phyloP scores from a whole-genome alignment of 768 basidiomycete genomes.

The Hygrophoropsis aurantiaca region DNA sequence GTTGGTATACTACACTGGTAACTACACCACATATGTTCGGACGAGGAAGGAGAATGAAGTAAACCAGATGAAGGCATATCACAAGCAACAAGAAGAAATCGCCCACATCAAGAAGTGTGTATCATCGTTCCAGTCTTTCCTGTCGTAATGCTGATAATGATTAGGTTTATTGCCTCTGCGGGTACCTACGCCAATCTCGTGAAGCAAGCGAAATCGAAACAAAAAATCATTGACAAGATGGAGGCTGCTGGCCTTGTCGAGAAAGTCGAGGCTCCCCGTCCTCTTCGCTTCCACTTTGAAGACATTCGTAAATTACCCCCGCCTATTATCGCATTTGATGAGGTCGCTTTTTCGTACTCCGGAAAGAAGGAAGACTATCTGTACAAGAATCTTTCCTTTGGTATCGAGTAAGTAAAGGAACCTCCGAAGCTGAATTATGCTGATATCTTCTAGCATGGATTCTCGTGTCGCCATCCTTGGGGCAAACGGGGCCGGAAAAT shows the following conservation, averaged over 20 bases:
- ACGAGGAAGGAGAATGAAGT: slow-evolving; percentile 97
- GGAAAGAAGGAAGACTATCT: slow-evolving; percentile 86
- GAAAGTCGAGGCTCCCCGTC: slow-evolving; percentile 74
- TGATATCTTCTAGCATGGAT: slow-evolving; percentile 65
- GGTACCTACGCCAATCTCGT: slow-evolving; percentile 99
- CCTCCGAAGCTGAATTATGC: slow-evolving; percentile 6
- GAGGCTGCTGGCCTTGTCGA: slow-evolving; percentile 97
- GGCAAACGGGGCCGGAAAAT: slow-evolving; percentile 94
- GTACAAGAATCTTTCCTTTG: slow-evolving; percentile 88
- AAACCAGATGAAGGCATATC: slow-evolving; percentile 99
- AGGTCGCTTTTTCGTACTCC: slow-evolving; percentile 94
- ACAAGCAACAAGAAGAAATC: slow-evolving; percentile 98
- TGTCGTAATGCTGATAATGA: slow-evolving; percentile 8
- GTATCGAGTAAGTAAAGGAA: slow-evolving; percentile 77
- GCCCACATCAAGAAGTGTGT: slow-evolving; percentile 94
- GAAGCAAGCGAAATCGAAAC: slow-evolving; percentile 98
- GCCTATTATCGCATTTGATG: slow-evolving; percentile 94
- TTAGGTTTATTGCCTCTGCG: slow-evolving; percentile 95
- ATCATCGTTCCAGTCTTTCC: neutral
- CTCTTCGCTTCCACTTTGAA: slow-evolving; percentile 93
- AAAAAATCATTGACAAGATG: slow-evolving; percentile 99
- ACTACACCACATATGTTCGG: slow-evolving; percentile 96
- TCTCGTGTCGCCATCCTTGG: slow-evolving; percentile 95
- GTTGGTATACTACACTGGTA: slow-evolving; percentile 91
- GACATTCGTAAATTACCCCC: slow-evolving; percentile 92